Conservation (phyloP, 2,329 filamentous ascomycete genomes). For the Xylaria sp. region DNA sequence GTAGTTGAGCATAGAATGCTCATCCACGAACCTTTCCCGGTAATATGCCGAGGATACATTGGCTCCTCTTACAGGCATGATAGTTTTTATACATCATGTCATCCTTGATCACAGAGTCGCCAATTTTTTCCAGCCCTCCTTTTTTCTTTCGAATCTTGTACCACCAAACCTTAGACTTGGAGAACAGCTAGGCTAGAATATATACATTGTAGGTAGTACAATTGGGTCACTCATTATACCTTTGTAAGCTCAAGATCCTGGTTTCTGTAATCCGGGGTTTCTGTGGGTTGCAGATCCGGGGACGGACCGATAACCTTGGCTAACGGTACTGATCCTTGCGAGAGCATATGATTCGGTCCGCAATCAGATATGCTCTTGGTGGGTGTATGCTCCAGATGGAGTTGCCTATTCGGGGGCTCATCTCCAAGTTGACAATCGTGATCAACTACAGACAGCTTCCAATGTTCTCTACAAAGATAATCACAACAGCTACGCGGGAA, state of each 20-base stretch:
- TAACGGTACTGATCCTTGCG: not conserved
- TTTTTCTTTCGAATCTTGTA: not conserved
- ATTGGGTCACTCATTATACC: not conserved
- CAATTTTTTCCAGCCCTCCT: not conserved
- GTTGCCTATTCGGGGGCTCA: not conserved
- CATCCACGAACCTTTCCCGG: not conserved
- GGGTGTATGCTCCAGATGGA: not conserved
- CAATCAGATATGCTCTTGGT: not conserved
- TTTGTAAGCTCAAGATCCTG: constrained; percentile 9
- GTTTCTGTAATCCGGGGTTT: constrained; percentile 15
- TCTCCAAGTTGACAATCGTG: no score
- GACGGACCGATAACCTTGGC: constrained; percentile 13
- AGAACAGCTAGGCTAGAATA: not conserved
- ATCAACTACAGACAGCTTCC: not conserved
- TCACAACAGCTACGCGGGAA: not conserved
- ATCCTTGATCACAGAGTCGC: constrained; percentile 1
- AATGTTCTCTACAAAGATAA: not conserved
- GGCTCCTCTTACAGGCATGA: not conserved
- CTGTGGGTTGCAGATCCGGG: constrained; percentile 6
- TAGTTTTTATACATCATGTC: not conserved
- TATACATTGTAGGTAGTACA: not conserved
- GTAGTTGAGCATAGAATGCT: not conserved
- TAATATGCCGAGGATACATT: not conserved
- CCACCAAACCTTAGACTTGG: not conserved
- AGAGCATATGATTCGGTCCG: constrained; percentile 8